Base-by-base conservation (phyloP, 257 asterid species). In the Fraxinus anomala region DNA sequence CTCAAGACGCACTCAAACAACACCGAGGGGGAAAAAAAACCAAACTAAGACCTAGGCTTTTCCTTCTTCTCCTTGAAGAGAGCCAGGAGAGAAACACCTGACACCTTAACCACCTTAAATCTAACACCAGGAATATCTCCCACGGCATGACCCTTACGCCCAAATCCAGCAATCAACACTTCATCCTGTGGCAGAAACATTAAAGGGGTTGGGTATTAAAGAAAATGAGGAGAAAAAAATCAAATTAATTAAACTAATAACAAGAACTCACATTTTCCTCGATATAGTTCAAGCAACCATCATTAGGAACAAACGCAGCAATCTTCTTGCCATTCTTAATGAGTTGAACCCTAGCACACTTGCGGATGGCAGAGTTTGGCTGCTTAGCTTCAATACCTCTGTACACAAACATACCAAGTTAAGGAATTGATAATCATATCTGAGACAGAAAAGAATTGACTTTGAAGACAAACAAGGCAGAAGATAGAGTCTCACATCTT, bases 71-170 rank as follows among this genome's bases (percentile, higher is more conserved):
- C 93, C 87, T 86, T 90, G 85, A 89, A 90, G 75, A 87, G 91
- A 69, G 94, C 94, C 44, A 88, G 81, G 37, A 91, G 93, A 74
- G 95, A 90, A 4, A 91, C 97, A 17, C 97, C 95, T 13, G 95
- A 91, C 28, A 91, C 97, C 89, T 89, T 91, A 81, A 91, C 97
- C 76, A 91, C 97, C 92, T 91, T 91, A 85, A 91, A 91, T 51
- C 93, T 79, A 72, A 91, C 97, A 10, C 97, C 97, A 1, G 97
- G 95, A 82, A 91, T 91, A 91, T 91, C 97, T 83, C 97, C 97
- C 72, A 91, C 97, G 0, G 97, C 95, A 14, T 91, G 97, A 67
- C 95, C 97, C 76, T 91, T 91, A 34, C 97, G 93, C 19, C 97
- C 97, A 77, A 91, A 91, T 81, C 97, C 97, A 80, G 97, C 97